phyloP scores from a whole-genome alignment of 768 basidiomycete species.

The Auricularia sp. region DNA sequence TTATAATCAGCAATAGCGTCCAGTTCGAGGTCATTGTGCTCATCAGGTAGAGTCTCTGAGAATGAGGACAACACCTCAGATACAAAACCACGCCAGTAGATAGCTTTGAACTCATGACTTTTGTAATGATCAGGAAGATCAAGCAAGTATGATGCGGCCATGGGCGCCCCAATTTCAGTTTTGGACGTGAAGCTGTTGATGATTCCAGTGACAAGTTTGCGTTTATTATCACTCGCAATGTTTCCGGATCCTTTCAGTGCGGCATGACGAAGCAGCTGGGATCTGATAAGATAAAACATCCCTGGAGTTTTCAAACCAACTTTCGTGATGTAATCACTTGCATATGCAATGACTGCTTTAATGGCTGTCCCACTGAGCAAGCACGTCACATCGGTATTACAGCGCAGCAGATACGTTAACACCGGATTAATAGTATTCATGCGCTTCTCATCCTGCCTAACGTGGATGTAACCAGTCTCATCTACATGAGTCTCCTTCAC shows the following conservation, averaged over 20 bases:
- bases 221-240: neutral
- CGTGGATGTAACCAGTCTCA: slow-evolving; percentile 18
- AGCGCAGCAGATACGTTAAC: slow-evolving; percentile 25
- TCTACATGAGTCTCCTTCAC: slow-evolving; percentile 20
- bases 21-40: no score
- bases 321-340: slow-evolving; percentile 37
- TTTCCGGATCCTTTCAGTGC: slow-evolving; percentile 12
- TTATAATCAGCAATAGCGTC: neutral
- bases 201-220: neutral
- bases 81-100: neutral
- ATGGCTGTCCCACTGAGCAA: slow-evolving; percentile 32
- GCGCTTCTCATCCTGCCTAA: slow-evolving; percentile 23
- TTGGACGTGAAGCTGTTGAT: neutral
- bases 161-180: neutral
- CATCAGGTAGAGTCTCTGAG: no score
- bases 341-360: slow-evolving; percentile 30
- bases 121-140: slow-evolving; percentile 1
- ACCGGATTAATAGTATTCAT: slow-evolving; percentile 26
- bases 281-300: slow-evolving; percentile 23
- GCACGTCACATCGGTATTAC: slow-evolving; percentile 31
- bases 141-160: neutral
- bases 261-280: slow-evolving; percentile 15
- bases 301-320: slow-evolving; percentile 26
- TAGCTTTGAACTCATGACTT: slow-evolving; percentile 1
- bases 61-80: neutral